A percentile compares a stretch with the other conserved stretches of the same genome.
These are phyloP conservation scores for Bonnemaisonia californica DNA, from an alignment of 31 red algal genomes.

Conservation along the genomic window DNA sequence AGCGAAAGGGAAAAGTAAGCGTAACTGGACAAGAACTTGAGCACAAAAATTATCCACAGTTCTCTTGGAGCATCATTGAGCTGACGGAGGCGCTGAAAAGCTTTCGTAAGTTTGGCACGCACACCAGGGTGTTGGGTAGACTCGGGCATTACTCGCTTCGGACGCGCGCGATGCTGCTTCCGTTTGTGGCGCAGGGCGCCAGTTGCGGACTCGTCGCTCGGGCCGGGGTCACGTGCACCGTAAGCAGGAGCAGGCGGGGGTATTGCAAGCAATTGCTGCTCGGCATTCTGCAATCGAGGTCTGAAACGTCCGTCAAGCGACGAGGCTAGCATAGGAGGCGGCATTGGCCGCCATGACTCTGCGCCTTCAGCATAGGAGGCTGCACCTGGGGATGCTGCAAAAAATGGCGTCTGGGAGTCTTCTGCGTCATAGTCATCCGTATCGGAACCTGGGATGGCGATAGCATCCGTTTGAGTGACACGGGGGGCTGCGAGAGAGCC, in stretches of 20 bases:
- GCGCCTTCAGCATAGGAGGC: constrained; percentile 34
- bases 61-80: constrained; percentile 78
- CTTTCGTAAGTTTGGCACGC: constrained; percentile 41
- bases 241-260: background rate
- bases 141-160: background rate
- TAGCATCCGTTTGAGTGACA: too few species aligned
- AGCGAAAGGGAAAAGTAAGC: constrained; percentile 90
- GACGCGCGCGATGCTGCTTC: background rate
- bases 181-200: background rate
- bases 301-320: constrained; percentile 54
- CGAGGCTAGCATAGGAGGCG: constrained; percentile 73
- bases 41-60: constrained; percentile 81
- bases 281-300: background rate
- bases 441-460: constrained; percentile 32
- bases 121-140: background rate
- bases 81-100: constrained; percentile 32
- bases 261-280: background rate
- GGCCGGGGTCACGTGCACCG: background rate
- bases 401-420: background rate
- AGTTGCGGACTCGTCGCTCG: background rate
- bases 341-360: constrained; percentile 70
- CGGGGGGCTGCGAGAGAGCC: constrained; percentile 5
- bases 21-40: constrained; percentile 91
- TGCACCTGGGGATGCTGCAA: constrained; percentile 34
- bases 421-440: constrained; percentile 9